A percentile compares a stretch with the other conserved stretches of the same genome.
Conservation (phyloP, 108 stramenopile genomes). For the Skeletonema costatum region DNA sequence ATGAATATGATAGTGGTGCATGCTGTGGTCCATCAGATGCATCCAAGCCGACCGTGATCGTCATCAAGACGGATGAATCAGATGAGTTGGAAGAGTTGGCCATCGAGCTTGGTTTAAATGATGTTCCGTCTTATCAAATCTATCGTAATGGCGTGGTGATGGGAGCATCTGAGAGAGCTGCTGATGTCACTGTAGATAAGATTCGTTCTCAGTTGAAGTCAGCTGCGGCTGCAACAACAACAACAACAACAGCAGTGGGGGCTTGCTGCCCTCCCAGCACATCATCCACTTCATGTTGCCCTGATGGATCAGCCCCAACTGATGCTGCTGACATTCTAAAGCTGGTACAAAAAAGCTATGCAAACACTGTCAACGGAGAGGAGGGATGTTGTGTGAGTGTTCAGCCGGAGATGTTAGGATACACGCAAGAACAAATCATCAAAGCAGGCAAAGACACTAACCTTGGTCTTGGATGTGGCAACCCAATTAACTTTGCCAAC, state of each 20-base stretch:
- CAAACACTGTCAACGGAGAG: constrained; percentile 29
- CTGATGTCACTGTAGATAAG: constrained; percentile 6
- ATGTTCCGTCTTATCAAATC: constrained; percentile 34
- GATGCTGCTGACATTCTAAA: constrained; percentile 8
- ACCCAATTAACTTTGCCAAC: constrained; percentile 39
- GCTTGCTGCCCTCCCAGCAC: constrained; percentile 16
- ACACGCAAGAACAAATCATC: constrained; percentile 38
- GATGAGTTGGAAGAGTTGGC: constrained; percentile 50
- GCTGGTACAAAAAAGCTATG: constrained; percentile 35
- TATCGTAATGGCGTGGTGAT: constrained; percentile 20
- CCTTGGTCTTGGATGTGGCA: constrained; percentile 58
- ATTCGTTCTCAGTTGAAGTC: constrained; percentile 8
- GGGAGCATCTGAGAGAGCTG: not conserved
- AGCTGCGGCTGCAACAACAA: not conserved
- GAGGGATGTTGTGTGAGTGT: constrained; percentile 43
- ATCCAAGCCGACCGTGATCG: constrained; percentile 16
- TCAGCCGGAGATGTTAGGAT: constrained; percentile 15
- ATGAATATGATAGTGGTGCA: constrained; percentile 9
- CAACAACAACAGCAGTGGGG: not conserved
- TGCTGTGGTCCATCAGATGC: constrained; percentile 9
- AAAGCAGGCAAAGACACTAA: constrained; percentile 36
- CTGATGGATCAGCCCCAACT: not conserved
- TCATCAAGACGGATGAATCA: constrained; percentile 27
- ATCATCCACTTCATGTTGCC: constrained; percentile 7
- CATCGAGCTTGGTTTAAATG: constrained; percentile 44